Percentiles rank a stretch among this genome's conserved stretches.
Evolutionary conservation across 208 protist species (phyloP).

Genomic region (Trypanosoma rangeli): DNA sequence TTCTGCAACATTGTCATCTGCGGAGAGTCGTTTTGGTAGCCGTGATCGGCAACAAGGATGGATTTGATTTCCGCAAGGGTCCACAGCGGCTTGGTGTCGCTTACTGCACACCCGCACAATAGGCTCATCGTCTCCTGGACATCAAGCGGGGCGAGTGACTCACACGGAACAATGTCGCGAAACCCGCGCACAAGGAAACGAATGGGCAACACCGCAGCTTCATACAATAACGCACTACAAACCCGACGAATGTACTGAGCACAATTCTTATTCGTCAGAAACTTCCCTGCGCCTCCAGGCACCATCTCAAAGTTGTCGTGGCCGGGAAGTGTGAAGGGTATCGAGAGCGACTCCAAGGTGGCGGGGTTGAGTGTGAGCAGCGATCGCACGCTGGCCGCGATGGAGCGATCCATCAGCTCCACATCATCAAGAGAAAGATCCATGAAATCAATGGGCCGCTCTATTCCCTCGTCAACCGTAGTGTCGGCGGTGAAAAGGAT

Average conservation of each 20-base stretch:
- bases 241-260: conserved; percentile 60
- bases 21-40: conserved; percentile 83
- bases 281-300: conserved; percentile 38
- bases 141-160: conserved; percentile 61
- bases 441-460: conserved; percentile 67
- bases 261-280: conserved; percentile 57
- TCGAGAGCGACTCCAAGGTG: conserved; percentile 47
- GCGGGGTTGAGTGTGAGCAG: conserved; percentile 39
- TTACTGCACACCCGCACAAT: conserved; percentile 55
- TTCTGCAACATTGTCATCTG: conserved; percentile 73
- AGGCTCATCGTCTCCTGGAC: conserved; percentile 59
- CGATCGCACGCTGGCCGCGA: conserved; percentile 48
- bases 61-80: conserved; percentile 68
- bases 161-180: conserved; percentile 69
- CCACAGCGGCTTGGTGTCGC: conserved; percentile 67
- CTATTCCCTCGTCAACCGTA: conserved; percentile 26
- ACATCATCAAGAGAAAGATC: conserved; percentile 51
- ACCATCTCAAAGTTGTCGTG: conserved; percentile 67
- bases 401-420: conserved; percentile 55
- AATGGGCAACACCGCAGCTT: conserved; percentile 65
- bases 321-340: conserved; percentile 88
- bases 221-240: conserved; percentile 63
- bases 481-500: conserved; percentile 25
- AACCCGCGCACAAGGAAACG: conserved; percentile 69
- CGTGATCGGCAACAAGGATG: conserved; percentile 87